Evolutionary conservation across 495 filamentous ascomycete genomes (phyloP).

Genomic region (Platismatia glauca): DNA sequence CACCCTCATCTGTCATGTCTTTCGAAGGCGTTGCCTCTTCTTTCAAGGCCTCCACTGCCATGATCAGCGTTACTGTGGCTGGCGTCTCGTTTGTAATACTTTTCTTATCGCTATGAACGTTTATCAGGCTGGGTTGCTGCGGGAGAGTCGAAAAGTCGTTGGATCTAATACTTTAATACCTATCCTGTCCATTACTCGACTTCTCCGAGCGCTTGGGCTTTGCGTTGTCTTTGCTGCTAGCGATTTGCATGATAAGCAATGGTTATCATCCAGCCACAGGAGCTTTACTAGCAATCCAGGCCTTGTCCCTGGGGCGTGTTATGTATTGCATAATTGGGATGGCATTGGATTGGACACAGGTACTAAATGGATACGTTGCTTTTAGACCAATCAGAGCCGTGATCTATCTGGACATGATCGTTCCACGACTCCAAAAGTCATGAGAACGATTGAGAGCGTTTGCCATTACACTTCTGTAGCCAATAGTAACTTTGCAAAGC

Average conservation of each 20-base stretch:
- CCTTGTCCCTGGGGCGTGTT: not conserved
- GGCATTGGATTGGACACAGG: not conserved
- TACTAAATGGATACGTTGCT: too few relatives aligned
- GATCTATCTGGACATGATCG: not conserved
- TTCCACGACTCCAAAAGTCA: too few relatives aligned
- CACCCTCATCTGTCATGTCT: slow-evolving; percentile 1
- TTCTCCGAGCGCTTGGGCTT: not conserved
- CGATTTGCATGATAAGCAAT: not conserved
- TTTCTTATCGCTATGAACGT: not conserved
- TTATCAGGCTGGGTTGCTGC: not conserved
- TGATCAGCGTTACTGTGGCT: not conserved
- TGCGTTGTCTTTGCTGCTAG: slow-evolving; percentile 1
- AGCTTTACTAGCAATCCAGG: not conserved
- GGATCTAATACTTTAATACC: slow-evolving; percentile 5
- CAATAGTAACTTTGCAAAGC: not conserved
- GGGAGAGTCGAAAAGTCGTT: not conserved
- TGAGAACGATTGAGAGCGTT: not conserved
- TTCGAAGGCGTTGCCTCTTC: slow-evolving; percentile 11
- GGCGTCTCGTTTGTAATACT: not conserved
- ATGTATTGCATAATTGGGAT: not conserved
- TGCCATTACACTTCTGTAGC: not conserved
- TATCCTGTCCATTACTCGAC: not conserved
- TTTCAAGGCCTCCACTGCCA: slow-evolving; percentile 2
- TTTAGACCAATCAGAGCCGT: not conserved
- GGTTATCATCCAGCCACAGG: not conserved